Conservation (phyloP, 257 asterid genomes). For the Solanum pimpinellifolium region DNA sequence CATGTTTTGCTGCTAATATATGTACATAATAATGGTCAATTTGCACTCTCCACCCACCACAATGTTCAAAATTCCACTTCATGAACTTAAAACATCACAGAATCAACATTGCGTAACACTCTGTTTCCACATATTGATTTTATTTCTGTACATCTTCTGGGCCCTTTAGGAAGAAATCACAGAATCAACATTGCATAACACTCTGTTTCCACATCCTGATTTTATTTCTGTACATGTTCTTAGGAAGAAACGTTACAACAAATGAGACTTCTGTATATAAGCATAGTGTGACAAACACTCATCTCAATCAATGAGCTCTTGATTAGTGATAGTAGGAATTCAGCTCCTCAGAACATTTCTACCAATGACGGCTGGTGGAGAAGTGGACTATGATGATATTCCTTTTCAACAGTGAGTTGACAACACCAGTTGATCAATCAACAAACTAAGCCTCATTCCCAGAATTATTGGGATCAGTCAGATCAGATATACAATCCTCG, state of each 20-base stretch:
- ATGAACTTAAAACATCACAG: background rate
- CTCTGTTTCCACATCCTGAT: background rate
- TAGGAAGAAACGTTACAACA: background rate
- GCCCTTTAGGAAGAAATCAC: background rate
- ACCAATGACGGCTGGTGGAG: background rate
- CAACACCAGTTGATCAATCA: background rate
- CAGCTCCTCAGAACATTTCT: background rate
- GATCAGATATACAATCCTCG: background rate
- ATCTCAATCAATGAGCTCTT: background rate
- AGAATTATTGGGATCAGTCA: background rate
- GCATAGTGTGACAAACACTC: background rate
- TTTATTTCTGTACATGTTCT: background rate
- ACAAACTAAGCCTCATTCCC: background rate
- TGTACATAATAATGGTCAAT: background rate
- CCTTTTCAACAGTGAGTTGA: background rate
- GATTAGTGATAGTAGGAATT: background rate
- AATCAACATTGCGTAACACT: background rate
- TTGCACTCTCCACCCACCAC: background rate
- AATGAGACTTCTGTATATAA: background rate
- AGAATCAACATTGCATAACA: background rate
- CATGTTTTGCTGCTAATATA: background rate
- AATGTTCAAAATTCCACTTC: background rate
- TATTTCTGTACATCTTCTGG: background rate
- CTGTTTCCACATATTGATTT: background rate
- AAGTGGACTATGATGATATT: background rate